These are phyloP conservation scores for grape (Vitis vinifera) DNA, from an alignment of 164 flowering plant genomes.

Conservation along the genomic window ASM3070453v1 NC_081813.1:3829501-3830000, in stretches of 20 bases:
- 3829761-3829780: not conserved
- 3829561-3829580: not conserved
- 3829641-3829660: not conserved
- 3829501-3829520: not conserved
- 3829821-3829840: not conserved
- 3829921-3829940: constrained; percentile 18
- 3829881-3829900: constrained; percentile 16
- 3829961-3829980: not conserved
- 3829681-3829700: not conserved
- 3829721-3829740: not conserved
- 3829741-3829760: not conserved
- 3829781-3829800: not conserved
- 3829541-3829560: not conserved
- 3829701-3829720: not conserved
- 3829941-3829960: not conserved
- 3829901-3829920: constrained; percentile 23
- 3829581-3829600: not conserved
- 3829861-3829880: not conserved
- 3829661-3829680: not conserved
- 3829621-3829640: not conserved
- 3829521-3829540: not conserved
- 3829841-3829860: not conserved
- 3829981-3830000: not conserved
- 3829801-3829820: not conserved
- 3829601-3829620: not conserved